Conservation (phyloP, 192 early-diverging fungal species). For the Dissophora ornata region DNA sequence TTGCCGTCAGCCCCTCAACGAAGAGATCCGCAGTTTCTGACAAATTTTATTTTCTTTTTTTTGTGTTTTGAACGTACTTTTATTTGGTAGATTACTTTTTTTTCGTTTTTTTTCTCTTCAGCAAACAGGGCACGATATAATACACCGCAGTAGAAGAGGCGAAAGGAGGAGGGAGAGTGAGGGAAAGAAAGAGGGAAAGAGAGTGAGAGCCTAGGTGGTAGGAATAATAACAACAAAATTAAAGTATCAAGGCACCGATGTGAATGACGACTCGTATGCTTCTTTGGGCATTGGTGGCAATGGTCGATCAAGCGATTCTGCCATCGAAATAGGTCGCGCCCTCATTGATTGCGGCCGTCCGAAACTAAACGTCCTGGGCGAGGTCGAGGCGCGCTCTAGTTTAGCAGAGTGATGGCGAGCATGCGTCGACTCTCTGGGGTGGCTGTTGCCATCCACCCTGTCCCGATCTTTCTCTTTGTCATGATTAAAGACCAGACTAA, state of each 20-base stretch:
- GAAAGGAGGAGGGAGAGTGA: not conserved
- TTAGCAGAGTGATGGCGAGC: conserved; percentile 46
- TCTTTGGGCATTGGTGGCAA: conserved; percentile 54
- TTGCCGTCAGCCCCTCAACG: not conserved
- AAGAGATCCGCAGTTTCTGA: too few species aligned
- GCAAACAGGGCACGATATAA: conserved; percentile 46
- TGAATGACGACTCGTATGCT: conserved; percentile 46
- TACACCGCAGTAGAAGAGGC: conserved; percentile 12
- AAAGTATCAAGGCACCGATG: conserved; percentile 43
- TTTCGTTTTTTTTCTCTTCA: conserved; percentile 6
- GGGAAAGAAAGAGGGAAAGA: not conserved
- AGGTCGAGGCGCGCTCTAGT: conserved; percentile 41
- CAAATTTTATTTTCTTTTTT: conserved; percentile 2
- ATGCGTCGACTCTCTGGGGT: conserved; percentile 11
- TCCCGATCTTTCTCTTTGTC: conserved; percentile 49
- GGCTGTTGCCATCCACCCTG: conserved; percentile 1
- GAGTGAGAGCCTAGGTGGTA: not conserved
- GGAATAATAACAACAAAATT: too few species aligned
- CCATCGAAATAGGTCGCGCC: conserved; percentile 47
- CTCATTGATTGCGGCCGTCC: conserved; percentile 48
- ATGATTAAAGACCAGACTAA: conserved; percentile 48
- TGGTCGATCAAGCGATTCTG: conserved; percentile 44
- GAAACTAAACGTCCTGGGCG: conserved; percentile 41
- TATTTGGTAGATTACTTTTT: conserved; percentile 31
- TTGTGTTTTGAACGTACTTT: too few species aligned